Conservation (phyloP, 768 basidiomycete species). For the Cystofilobasidium macerans region DNA sequence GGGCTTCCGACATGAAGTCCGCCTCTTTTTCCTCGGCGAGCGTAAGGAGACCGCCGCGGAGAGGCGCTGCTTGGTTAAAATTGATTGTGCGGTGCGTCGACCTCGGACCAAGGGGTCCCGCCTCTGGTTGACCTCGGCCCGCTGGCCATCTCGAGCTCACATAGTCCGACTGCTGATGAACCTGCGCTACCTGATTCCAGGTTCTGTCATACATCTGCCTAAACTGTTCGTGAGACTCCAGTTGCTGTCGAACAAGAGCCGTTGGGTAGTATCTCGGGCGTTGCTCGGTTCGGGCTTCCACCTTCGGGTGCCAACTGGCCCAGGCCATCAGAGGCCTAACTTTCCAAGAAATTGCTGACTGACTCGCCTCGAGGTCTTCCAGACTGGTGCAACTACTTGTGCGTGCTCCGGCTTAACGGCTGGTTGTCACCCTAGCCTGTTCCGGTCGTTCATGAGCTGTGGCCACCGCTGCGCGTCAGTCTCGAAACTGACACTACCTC, state of each 20-base stretch:
- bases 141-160: neutral
- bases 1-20: neutral
- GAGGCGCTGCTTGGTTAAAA: neutral
- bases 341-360: too few relatives aligned
- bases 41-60: neutral
- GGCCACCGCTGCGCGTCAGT: neutral
- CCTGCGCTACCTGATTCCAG: neutral
- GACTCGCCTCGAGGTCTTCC: neutral
- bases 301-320: too few relatives aligned
- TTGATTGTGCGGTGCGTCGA: neutral
- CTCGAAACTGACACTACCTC: neutral
- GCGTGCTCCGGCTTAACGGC: too few relatives aligned
- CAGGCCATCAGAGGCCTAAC: too few relatives aligned
- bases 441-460: too few relatives aligned
- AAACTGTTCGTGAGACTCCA: neutral
- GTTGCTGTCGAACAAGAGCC: too few relatives aligned
- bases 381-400: constrained; percentile 8
- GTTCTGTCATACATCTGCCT: constrained; percentile 3
- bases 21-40: neutral
- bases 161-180: neutral
- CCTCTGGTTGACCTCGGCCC: neutral
- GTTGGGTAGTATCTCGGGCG: too few relatives aligned
- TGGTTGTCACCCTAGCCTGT: too few relatives aligned
- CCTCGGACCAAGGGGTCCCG: neutral
- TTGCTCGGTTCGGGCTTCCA: neutral